Evolutionary conservation across 176 grass and related monocot species (phyloP).

Genomic region (Ensete ventricosum): DNA sequence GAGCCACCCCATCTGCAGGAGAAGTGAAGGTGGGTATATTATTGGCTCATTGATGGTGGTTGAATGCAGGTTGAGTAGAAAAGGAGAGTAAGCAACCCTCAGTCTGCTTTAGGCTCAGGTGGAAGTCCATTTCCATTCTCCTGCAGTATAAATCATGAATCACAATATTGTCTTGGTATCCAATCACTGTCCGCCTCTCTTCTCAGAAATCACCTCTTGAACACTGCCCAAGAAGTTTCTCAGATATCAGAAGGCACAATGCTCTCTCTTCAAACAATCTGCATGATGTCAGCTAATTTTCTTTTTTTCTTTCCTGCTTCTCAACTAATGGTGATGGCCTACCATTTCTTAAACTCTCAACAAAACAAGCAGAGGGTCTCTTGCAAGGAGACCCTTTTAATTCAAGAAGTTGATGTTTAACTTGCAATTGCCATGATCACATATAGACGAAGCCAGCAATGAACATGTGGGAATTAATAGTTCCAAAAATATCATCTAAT

Average conservation of each 20-base stretch:
- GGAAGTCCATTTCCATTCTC: constrained; percentile 41
- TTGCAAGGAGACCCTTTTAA: neutral
- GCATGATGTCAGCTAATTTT: too few species aligned
- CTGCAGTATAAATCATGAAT: constrained; percentile 39
- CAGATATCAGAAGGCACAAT: neutral
- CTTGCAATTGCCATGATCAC: too few species aligned
- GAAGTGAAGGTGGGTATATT: neutral
- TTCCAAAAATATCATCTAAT: too few species aligned
- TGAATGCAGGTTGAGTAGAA: constrained; percentile 6
- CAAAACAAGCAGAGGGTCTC: neutral
- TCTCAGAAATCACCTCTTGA: neutral
- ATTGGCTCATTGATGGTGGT: neutral
- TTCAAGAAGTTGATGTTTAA: neutral
- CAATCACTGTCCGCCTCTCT: constrained; percentile 43
- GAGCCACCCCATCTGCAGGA: constrained; percentile 61
- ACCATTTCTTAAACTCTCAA: neutral
- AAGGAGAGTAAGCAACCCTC: constrained; percentile 1
- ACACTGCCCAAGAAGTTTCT: neutral
- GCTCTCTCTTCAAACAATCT: neutral
- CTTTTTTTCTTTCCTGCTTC: neutral
- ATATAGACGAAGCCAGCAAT: too few species aligned
- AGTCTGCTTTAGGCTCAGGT: constrained; percentile 46
- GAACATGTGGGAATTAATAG: too few species aligned
- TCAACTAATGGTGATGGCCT: neutral
- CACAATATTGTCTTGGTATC: constrained; percentile 46